Base-by-base conservation (phyloP, 768 basidiomycete genomes). In the Tricholomella constricta region DNA sequence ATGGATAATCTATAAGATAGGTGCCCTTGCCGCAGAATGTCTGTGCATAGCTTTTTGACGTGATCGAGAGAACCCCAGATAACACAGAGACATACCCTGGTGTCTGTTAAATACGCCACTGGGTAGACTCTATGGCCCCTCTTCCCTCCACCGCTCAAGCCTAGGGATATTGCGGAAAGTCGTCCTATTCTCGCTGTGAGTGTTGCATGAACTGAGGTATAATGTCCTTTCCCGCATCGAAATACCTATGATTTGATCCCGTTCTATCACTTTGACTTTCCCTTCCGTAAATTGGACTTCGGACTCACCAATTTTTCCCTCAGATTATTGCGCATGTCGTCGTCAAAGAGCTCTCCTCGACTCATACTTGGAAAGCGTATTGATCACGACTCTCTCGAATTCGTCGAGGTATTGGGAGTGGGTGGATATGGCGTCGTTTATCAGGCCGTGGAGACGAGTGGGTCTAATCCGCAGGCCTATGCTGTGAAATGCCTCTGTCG, bases 351-450 rank as follows among this genome's bases (percentile, higher is more conserved):
- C 27, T 45, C 59, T 14, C 54, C 61, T 31, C 76, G 77, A 49
- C 84, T 84, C 42, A 72, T 78, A 58, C 72, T 89, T 56, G 94
- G 94, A 40, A 86, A 87, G 57, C 71, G 83, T 66, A 91, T 98
- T 76, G 92, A 95, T 78, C 79, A 83, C 57, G 86, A 85, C 60
- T 74, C 83, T 44, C 83, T 98, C 53, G 82, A 94, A 70, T 86
- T 98, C 55, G 82, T 89, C 61, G 84, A 89, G 62, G 81, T 95
- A 57, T 83, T 98, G 45, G 96, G 96, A 31, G 83, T 89, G 29
- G 96, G 96, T 11, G 95, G 95, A 20, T 98, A 97, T 66, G 96
- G 96, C 49, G 86, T 94, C 61, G 96, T 98, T 10, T 97, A 96
- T 69, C 88, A 90, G 51, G 95, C 92, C 22, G 76, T 89, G 54